A percentile compares a stretch with the other conserved stretches of the same genome.
These are phyloP conservation scores for Aegilops tauschii DNA, from an alignment of 176 grass and related monocot genomes.

Conservation along the genomic window DNA sequence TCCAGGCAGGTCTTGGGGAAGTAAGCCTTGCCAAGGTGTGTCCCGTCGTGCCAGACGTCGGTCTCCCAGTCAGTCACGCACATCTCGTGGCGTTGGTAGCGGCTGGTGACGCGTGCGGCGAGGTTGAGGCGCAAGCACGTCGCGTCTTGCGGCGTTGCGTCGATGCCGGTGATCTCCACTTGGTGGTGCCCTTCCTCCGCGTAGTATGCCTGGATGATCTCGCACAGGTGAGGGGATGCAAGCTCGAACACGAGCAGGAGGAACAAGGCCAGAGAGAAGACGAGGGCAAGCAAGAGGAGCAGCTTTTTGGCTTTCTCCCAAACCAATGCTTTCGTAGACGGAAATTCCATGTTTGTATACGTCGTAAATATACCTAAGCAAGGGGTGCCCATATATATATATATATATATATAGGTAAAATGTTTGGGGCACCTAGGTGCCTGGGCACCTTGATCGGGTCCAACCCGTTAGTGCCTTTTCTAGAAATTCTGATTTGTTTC, in stretches of 20 bases:
- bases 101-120: background rate
- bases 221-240: background rate
- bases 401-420: too few species aligned
- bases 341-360: background rate
- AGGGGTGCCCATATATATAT: too few species aligned
- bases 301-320: background rate
- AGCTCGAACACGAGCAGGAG: background rate
- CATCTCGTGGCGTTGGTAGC: background rate
- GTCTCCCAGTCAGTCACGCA: background rate
- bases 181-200: background rate
- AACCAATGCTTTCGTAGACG: background rate
- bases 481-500: too few species aligned
- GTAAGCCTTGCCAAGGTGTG: slow-evolving; percentile 13
- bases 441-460: too few species aligned
- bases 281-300: background rate
- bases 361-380: too few species aligned
- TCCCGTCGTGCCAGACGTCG: background rate
- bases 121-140: background rate
- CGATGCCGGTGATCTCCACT: background rate
- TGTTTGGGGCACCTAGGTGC: too few species aligned
- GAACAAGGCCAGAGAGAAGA: background rate
- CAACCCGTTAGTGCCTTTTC: too few species aligned
- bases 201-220: background rate
- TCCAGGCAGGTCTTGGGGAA: background rate
- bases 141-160: background rate